Conservation (phyloP, 495 filamentous ascomycete species). For the Venustampulla echinocandica region DNA sequence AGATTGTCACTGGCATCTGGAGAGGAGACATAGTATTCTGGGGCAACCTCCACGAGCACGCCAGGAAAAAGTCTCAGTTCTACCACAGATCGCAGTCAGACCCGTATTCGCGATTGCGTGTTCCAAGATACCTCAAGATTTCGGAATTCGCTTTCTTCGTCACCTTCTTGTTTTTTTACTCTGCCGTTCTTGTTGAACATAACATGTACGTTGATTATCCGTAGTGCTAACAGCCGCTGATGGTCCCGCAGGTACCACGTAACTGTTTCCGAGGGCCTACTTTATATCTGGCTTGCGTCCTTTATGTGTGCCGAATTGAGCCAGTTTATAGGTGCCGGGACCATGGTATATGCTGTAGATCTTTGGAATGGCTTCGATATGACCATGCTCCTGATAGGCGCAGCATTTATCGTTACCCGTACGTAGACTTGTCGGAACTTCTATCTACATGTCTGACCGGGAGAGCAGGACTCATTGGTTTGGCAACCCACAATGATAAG, state of each 20-base stretch:
- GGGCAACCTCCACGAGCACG: constrained; percentile 68
- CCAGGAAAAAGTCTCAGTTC: constrained; percentile 70
- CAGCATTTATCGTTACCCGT: constrained; percentile 60
- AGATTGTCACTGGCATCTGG: constrained; percentile 85
- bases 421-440: not conserved
- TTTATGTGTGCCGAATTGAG: constrained; percentile 85
- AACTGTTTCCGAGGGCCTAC: constrained; percentile 41
- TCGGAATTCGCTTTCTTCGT: constrained; percentile 86
- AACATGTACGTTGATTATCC: constrained; percentile 26
- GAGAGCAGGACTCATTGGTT: constrained; percentile 46
- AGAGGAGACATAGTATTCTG: constrained; percentile 88
- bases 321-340: constrained; percentile 74
- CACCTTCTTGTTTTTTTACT: constrained; percentile 74
- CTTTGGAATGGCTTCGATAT: constrained; percentile 90
- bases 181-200: constrained; percentile 63
- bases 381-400: constrained; percentile 74
- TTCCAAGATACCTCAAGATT: constrained; percentile 84
- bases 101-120: constrained; percentile 74
- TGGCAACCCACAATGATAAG: constrained; percentile 48
- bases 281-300: constrained; percentile 66
- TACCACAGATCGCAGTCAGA: constrained; percentile 72
- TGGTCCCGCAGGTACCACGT: constrained; percentile 27
- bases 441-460: constrained; percentile 35
- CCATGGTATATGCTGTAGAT: constrained; percentile 75
- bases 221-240: not conserved